Evolutionary conservation across 345 rosid genomes (phyloP).

Genomic region (Ceriops tagal): DNA sequence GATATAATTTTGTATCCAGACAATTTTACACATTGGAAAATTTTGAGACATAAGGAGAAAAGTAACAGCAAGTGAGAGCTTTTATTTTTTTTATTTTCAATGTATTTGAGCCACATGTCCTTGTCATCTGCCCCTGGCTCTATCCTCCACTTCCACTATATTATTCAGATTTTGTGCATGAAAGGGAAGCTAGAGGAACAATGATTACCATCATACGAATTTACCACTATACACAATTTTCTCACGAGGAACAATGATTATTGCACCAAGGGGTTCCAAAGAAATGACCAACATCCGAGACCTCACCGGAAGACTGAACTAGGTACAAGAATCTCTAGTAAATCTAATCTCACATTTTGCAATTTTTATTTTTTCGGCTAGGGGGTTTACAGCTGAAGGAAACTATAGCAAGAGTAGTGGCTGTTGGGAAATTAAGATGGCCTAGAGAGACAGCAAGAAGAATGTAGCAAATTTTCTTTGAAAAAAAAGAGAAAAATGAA

Average conservation of each 20-base stretch:
- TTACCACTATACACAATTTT: slow-evolving; percentile 36
- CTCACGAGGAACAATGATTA: slow-evolving; percentile 18
- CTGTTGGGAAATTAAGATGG: no score
- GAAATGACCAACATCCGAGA: neutral
- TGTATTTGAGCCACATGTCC: neutral
- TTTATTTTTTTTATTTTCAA: neutral
- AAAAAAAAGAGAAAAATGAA: neutral
- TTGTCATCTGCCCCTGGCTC: slow-evolving; percentile 8
- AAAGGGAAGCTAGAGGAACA: slow-evolving; percentile 6
- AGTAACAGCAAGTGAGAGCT: no score
- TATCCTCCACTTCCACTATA: slow-evolving; percentile 10
- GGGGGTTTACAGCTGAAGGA: neutral
- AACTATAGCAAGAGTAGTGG: neutral
- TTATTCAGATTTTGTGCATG: slow-evolving; percentile 30
- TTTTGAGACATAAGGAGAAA: no score
- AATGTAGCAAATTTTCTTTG: neutral
- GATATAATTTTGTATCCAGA: no score
- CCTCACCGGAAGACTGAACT: neutral
- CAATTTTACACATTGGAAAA: no score
- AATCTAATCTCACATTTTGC: slow-evolving; percentile 12
- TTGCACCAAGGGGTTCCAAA: slow-evolving; percentile 24
- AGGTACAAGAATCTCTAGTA: slow-evolving; percentile 8
- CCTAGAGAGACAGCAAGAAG: neutral
- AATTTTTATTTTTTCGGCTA: slow-evolving; percentile 9
- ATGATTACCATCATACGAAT: neutral